Percentiles rank a stretch among this genome's conserved stretches.
Conservation (phyloP, 2,329 filamentous ascomycete genomes). For the Stemphylium lycopersici region DNA sequence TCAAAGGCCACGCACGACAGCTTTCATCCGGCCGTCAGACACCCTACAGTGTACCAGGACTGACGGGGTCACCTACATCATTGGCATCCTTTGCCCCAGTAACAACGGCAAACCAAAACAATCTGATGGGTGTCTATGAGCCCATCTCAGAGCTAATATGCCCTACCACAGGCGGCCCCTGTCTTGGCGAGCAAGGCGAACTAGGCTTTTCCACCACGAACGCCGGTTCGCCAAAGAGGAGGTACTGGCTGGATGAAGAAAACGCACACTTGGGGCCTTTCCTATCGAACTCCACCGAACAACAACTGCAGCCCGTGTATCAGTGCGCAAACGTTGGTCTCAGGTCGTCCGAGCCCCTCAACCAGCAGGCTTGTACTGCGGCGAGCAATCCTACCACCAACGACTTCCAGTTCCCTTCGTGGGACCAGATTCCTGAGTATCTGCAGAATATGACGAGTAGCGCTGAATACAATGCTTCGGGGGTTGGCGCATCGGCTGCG, state of each 20-base stretch:
- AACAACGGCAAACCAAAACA: slow-evolving; percentile 13
- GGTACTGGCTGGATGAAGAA: slow-evolving; percentile 14
- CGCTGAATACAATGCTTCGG: slow-evolving; percentile 20
- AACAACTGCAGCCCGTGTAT: not conserved
- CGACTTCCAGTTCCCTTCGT: slow-evolving; percentile 34
- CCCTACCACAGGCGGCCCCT: slow-evolving; percentile 16
- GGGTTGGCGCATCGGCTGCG: slow-evolving; percentile 10
- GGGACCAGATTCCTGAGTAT: slow-evolving; percentile 35
- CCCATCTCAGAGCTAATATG: slow-evolving; percentile 31
- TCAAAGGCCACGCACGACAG: slow-evolving; percentile 20
- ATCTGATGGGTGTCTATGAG: slow-evolving; percentile 16
- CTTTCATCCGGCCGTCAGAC: slow-evolving; percentile 22
- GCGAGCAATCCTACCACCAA: slow-evolving; percentile 3
- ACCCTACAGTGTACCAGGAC: slow-evolving; percentile 20
- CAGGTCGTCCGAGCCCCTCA: slow-evolving; percentile 10
- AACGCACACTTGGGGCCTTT: slow-evolving; percentile 9
- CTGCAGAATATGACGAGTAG: slow-evolving; percentile 34
- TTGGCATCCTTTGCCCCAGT: slow-evolving; percentile 16
- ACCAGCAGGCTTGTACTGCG: slow-evolving; percentile 6
- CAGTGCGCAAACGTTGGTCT: slow-evolving; percentile 11
- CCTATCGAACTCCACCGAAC: not conserved
- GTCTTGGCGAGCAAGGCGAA: slow-evolving; percentile 34
- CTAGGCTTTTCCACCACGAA: slow-evolving; percentile 18
- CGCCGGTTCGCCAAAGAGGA: slow-evolving; percentile 10
- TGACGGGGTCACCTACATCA: slow-evolving; percentile 27